phyloP scores from a whole-genome alignment of 192 early-diverging fungal species.

The Phlyctochytrium bullatum region DNA sequence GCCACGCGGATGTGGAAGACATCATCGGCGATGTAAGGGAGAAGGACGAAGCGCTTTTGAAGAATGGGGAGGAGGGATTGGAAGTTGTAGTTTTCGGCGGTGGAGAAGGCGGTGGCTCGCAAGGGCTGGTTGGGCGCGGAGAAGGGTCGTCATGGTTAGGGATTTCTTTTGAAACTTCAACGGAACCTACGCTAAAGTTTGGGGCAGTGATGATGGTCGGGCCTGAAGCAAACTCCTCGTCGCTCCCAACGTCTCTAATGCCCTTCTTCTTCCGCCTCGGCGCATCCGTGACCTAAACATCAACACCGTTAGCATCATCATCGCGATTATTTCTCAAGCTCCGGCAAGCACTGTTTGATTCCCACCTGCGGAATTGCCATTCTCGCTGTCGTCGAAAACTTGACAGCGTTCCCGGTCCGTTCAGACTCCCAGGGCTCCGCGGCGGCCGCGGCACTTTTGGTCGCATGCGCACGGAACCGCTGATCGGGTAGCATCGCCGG shows the following conservation, averaged over 20 bases:
- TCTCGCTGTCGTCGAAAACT: too few species aligned
- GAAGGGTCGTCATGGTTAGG: too few species aligned
- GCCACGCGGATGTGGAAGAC: conserved; percentile 48
- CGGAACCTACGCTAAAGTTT: background rate
- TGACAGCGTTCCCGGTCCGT: too few species aligned
- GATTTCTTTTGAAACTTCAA: background rate
- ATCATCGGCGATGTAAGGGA: conserved; percentile 54
- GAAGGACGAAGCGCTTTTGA: conserved; percentile 36
- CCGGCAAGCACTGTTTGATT: too few species aligned
- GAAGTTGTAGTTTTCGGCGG: conserved; percentile 57
- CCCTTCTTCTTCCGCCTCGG: conserved; percentile 26
- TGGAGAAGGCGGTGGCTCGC: conserved; percentile 42
- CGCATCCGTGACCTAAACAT: background rate
- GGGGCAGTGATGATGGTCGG: background rate
- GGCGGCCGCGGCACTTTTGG: too few species aligned
- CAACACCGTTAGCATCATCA: conserved; percentile 1
- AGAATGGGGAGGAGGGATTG: conserved; percentile 41
- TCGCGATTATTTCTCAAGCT: too few species aligned
- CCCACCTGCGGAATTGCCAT: too few species aligned
- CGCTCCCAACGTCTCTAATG: conserved; percentile 11
- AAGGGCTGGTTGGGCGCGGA: conserved; percentile 10
- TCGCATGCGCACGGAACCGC: too few species aligned
- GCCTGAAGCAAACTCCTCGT: conserved; percentile 6
- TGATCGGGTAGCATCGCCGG: too few species aligned
- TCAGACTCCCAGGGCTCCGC: too few species aligned